Base-by-base conservation (phyloP, 768 basidiomycete genomes). In the Tricholoma furcatifolium region DNA sequence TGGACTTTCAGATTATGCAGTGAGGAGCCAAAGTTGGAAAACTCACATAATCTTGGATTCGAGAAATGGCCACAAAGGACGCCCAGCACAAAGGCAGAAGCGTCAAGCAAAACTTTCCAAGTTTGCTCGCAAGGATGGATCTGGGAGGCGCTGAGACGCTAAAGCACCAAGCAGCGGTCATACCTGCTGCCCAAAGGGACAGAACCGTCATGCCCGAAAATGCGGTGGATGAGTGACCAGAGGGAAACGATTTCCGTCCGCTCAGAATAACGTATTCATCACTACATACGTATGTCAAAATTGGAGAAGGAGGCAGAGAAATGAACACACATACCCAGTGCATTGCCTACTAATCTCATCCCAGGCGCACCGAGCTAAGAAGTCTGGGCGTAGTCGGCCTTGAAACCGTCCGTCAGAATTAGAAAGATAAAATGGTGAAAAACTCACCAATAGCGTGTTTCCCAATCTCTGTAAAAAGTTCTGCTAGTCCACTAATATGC, bases 171-270 rank as follows among this genome's bases (percentile, higher is more conserved):
- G 82, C 81, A 7, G 79, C 79, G 5, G 84, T 85, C 62, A 82
- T 77, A n/a, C 82, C 80, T 24, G 84, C 84, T 12, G 86, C 66
- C 70, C 79, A 85, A 8, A 88, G 71, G 4, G 81, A 77, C 18
- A 84, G 60, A 58, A 85, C 83, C 20, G 77, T 72, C 82, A 87
- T 85, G 27, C 84, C 84, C 2, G 80, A 73, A 61, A 83, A 87
- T 7, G 79, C 85, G 10, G 80, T 79, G 1, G 84, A 83, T 1
- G 85, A 84, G 63, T 88, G 85, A 6, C 85, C 85, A 10, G 84
- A 85, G 6, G 85, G 85, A 60, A 88, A 88, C 0, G 84, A 87
- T 50, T 76, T 73, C 31, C 83, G 70, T 12, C 83, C 84, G 50
- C 80, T 76, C 12, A 72, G 42, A 23, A 86, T 61, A 10, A 63